These are phyloP conservation scores for Recurvomyces mirabilis DNA, from an alignment of 495 filamentous ascomycete species.

Conservation along the genomic window DNA sequence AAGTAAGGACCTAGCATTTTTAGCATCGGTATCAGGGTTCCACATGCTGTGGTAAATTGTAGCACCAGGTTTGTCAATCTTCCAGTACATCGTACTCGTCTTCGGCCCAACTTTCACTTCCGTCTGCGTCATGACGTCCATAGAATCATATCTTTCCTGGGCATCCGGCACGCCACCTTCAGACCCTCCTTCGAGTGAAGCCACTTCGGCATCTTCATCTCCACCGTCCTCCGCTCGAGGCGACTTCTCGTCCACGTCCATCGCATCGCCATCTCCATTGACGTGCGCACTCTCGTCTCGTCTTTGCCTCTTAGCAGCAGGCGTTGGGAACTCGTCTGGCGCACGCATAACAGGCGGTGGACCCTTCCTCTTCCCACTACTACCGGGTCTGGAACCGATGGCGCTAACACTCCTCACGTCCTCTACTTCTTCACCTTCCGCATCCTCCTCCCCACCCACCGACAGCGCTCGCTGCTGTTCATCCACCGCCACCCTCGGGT, in stretches of 20 bases:
- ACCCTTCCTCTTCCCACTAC: constrained; percentile 11
- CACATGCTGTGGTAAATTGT: constrained; percentile 9
- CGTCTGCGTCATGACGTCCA: constrained; percentile 16
- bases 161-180: constrained; percentile 9
- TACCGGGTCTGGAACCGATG: constrained; percentile 3
- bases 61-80: constrained; percentile 9
- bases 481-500: constrained; percentile 2
- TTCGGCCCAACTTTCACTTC: constrained; percentile 9
- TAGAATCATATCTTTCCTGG: constrained; percentile 12
- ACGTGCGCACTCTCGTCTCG: constrained; percentile 22
- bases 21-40: constrained; percentile 3
- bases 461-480: not conserved
- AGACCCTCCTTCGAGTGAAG: constrained; percentile 17
- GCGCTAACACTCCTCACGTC: not conserved
- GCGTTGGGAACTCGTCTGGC: constrained; percentile 20
- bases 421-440: not conserved
- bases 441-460: not conserved
- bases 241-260: constrained; percentile 29
- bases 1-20: constrained; percentile 9
- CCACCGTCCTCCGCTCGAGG: constrained; percentile 20
- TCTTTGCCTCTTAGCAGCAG: constrained; percentile 16
- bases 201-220: constrained; percentile 22
- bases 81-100: constrained; percentile 20
- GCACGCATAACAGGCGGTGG: constrained; percentile 7
- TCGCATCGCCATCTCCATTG: constrained; percentile 25